Base-by-base conservation (phyloP, 768 basidiomycete species). In the Macrolepiota dolichaula region DNA sequence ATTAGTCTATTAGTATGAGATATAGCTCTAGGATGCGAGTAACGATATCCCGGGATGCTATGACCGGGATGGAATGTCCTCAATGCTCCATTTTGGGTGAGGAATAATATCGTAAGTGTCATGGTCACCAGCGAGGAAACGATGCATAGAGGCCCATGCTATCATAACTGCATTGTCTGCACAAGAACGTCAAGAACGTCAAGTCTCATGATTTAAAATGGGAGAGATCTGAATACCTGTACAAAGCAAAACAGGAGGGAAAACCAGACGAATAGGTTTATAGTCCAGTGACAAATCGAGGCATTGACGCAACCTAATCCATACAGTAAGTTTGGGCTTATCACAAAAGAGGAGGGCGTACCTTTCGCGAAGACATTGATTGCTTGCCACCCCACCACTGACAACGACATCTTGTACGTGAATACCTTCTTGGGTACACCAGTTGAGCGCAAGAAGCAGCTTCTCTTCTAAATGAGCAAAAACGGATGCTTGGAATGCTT, bases 111-210 rank as follows among this genome's bases (percentile, higher is more conserved):
- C 76, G 64, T 88, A 92, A 7, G 81, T 76, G 66, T 89, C 89
- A 47, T 80, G 73, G 60, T 88, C 85, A 3, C 76, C 76, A 0
- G 75, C 76, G 25, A 89, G 77, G 63, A 97, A 91, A 12, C 94
- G 85, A 66, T 88, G 76, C 82, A 96, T 89, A 0, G 92, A 88
- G 3, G 95, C 91, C 91, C 90, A 96, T 1, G 84, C 96, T 65
- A 98, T 92, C 96, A 98, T 98, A 9, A 85, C 96, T 0, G 96
- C 96, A 71, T 98, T 98, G 68, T 98, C 96, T 96, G 40, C 24
- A 46, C 55, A 40, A 55, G 27, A 27, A 38, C 13, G 47, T 4
- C 55, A 40, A 55, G 27, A 27, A 38, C 13, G 47, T 4, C 42
- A 13, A 55, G 4, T 36, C 29, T 27, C 57, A 25, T 22, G 52